Conservation (phyloP, 83 land plant species). For the Picea engelmannii region DNA sequence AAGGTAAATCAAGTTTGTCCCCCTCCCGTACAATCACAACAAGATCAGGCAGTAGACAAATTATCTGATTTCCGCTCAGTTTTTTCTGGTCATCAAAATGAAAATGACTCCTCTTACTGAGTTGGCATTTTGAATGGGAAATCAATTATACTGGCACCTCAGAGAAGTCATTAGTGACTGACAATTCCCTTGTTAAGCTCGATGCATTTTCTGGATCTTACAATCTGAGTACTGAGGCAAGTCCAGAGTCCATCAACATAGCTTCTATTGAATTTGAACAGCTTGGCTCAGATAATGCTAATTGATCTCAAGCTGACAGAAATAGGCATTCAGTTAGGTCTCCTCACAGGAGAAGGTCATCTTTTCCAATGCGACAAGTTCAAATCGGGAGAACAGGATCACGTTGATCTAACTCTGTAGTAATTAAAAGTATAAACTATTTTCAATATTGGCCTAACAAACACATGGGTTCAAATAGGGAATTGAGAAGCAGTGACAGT, state of each 20-base stretch:
- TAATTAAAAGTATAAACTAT: conserved; percentile 55
- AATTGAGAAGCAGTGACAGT: conserved; percentile 30
- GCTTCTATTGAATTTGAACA: conserved; percentile 14
- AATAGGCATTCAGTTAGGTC: conserved; percentile 54
- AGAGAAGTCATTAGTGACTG: conserved; percentile 7
- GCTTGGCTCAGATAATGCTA: conserved; percentile 31
- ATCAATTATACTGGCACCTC: background rate
- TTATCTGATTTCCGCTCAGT: background rate
- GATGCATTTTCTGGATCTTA: background rate
- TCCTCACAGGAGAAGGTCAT: conserved; percentile 66
- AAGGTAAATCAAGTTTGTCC: background rate
- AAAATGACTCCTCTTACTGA: background rate
- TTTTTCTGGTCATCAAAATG: background rate
- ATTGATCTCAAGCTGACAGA: conserved; percentile 39
- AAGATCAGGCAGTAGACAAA: background rate
- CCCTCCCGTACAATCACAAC: background rate
- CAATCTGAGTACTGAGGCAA: background rate
- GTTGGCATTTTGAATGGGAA: background rate
- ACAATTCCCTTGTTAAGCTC: background rate
- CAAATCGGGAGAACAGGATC: conserved; percentile 67
- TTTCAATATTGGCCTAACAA: conserved; percentile 27
- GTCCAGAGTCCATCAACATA: conserved; percentile 7
- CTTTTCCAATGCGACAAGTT: conserved; percentile 74
- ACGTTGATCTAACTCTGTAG: conserved; percentile 56
- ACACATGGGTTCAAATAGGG: conserved; percentile 22